Percentiles rank a stretch among this genome's conserved stretches.
Conservation (phyloP, 1,284 basidiomycete genomes). For the Hemileia vastatrix region DNA sequence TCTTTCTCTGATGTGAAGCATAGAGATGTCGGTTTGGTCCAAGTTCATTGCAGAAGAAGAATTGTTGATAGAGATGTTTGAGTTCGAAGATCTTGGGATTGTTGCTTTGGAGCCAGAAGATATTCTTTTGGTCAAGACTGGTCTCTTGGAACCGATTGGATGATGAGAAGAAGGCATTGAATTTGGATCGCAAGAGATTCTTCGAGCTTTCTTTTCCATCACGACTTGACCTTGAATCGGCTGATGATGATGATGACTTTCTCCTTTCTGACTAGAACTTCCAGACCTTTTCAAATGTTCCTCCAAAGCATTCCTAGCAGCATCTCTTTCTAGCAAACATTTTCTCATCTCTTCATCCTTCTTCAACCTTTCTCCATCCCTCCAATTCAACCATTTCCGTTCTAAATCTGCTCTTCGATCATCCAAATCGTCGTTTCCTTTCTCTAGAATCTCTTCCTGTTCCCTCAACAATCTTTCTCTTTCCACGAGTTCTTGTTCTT, state of each 20-base stretch:
- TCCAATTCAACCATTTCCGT: conserved; percentile 7
- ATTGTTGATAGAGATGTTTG: background rate
- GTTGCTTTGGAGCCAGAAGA: background rate
- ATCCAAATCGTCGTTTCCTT: background rate
- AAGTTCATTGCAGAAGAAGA: background rate
- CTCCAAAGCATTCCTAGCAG: background rate
- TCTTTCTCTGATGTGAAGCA: background rate
- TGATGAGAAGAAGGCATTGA: background rate
- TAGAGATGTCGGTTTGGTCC: background rate
- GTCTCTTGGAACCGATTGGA: background rate
- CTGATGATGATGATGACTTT: background rate
- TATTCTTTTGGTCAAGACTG: background rate
- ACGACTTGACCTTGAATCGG: background rate
- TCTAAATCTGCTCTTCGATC: background rate
- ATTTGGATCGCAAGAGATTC: background rate
- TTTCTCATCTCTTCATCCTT: conserved; percentile 9
- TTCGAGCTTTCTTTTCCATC: background rate
- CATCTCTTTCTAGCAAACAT: background rate
- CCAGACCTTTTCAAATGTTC: background rate
- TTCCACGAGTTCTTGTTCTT: conserved; percentile 2
- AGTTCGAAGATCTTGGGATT: background rate
- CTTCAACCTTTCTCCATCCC: conserved; percentile 5
- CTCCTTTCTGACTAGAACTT: background rate
- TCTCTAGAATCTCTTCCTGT: background rate
- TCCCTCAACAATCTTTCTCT: background rate